Evolutionary conservation across 169 alveolate species (phyloP).

Genomic region (Cryptosporidium andersoni): DNA sequence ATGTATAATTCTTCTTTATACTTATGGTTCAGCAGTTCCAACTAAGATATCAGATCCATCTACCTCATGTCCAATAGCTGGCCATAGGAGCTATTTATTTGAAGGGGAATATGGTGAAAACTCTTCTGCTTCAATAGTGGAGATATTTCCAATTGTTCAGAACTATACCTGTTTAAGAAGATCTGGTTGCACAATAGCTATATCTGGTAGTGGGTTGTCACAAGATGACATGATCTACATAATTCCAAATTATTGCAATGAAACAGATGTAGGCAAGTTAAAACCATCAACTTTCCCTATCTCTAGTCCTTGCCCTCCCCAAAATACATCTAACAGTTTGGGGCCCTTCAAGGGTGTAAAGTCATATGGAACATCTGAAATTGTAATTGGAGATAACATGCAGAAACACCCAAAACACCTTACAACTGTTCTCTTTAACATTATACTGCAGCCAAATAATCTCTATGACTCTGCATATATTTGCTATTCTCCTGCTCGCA

Average conservation of each 20-base stretch:
- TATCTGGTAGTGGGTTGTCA: conserved; percentile 46
- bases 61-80: conserved; percentile 43
- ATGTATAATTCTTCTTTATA: conserved; percentile 27
- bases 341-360: conserved; percentile 55
- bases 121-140: conserved; percentile 46
- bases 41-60: conserved; percentile 42
- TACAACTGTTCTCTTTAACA: conserved; percentile 28
- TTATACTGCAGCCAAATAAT: neutral
- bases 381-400: conserved; percentile 47
- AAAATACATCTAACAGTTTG: conserved; percentile 1
- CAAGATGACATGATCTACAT: conserved; percentile 38
- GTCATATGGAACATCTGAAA: conserved; percentile 46
- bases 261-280: neutral
- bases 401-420: conserved; percentile 24
- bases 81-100: conserved; percentile 42
- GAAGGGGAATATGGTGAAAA: conserved; percentile 22
- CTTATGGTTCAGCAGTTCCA: conserved; percentile 21
- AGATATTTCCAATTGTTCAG: conserved; percentile 52
- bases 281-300: neutral
- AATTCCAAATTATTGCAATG: neutral
- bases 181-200: conserved; percentile 37
- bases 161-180: conserved; percentile 50
- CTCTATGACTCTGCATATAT: neutral
- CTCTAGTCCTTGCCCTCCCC: conserved; percentile 37
- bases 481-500: conserved; percentile 65